Conservation (phyloP, 495 filamentous ascomycete species). For the Xylaria sp. region DNA sequence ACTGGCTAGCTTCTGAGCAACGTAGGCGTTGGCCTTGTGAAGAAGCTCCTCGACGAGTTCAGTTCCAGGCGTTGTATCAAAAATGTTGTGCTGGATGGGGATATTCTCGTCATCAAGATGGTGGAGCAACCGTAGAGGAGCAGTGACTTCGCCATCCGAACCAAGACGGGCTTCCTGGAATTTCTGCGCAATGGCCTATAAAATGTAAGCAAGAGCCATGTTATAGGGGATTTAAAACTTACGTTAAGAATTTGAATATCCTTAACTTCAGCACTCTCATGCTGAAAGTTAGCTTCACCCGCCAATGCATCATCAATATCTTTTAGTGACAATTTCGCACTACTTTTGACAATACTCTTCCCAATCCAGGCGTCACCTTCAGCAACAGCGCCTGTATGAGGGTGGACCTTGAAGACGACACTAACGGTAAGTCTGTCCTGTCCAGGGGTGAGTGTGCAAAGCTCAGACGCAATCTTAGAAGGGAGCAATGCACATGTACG, state of each 20-base stretch:
- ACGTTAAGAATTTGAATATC: slow-evolving; percentile 80
- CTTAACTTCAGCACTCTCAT: slow-evolving; percentile 67
- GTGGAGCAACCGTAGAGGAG: slow-evolving; percentile 85
- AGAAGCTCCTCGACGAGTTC: slow-evolving; percentile 95
- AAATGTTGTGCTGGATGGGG: slow-evolving; percentile 94
- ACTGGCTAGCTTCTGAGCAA: slow-evolving; percentile 81
- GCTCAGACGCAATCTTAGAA: slow-evolving; percentile 78
- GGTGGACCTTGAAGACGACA: slow-evolving; percentile 87
- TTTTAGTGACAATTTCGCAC: slow-evolving; percentile 80
- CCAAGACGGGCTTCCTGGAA: slow-evolving; percentile 88
- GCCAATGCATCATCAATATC: slow-evolving; percentile 82
- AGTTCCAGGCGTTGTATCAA: slow-evolving; percentile 85
- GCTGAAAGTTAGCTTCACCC: slow-evolving; percentile 62
- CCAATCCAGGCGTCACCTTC: slow-evolving; percentile 92
- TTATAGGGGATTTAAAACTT: slow-evolving; percentile 41
- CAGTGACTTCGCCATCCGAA: slow-evolving; percentile 75
- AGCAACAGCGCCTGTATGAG: slow-evolving; percentile 74
- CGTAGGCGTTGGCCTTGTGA: slow-evolving; percentile 86
- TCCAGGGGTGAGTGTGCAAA: slow-evolving; percentile 85
- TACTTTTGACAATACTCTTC: slow-evolving; percentile 90
- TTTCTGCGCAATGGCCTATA: slow-evolving; percentile 76
- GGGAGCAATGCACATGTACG: slow-evolving; percentile 91
- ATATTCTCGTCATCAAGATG: slow-evolving; percentile 99
- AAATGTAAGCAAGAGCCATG: slow-evolving; percentile 40
- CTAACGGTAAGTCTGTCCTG: slow-evolving; percentile 91